These are phyloP conservation scores for Coniochaeta sp. DNA, from an alignment of 2,329 filamentous ascomycete species.

Conservation along the genomic window DNA sequence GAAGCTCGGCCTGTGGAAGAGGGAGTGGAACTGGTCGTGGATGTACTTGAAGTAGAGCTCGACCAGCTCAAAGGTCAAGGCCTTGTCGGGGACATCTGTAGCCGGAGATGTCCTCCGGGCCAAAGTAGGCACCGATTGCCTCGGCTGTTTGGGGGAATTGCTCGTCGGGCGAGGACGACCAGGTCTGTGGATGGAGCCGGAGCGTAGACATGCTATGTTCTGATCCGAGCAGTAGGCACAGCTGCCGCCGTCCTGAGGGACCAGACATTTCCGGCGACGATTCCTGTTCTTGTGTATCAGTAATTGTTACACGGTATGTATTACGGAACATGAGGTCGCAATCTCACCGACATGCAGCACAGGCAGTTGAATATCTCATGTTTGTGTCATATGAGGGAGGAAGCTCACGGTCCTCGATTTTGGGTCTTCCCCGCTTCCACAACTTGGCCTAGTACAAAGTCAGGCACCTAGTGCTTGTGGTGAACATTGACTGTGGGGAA, in stretches of 20 bases:
- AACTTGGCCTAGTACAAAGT: too few species aligned
- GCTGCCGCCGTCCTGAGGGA: not conserved
- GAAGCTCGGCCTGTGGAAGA: constrained; percentile 22
- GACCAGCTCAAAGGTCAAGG: constrained; percentile 13
- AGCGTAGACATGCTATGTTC: not conserved
- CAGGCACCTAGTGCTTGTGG: too few species aligned
- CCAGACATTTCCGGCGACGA: not conserved
- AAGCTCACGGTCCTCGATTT: too few species aligned
- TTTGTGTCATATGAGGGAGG: too few species aligned
- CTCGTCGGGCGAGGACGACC: not conserved
- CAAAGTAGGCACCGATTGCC: not conserved
- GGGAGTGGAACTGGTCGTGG: constrained; percentile 23
- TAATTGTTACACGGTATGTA: too few species aligned
- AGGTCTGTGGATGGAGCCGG: not conserved
- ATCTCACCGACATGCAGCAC: too few species aligned
- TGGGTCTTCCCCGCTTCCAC: too few species aligned
- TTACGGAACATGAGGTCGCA: too few species aligned
- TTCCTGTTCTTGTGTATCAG: not conserved
- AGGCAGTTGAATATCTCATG: too few species aligned
- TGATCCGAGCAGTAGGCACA: not conserved
- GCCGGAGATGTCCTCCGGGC: not conserved
- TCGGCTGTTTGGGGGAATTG: too few species aligned
- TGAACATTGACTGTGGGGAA: too few species aligned
- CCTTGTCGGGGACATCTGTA: not conserved
- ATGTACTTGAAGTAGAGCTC: constrained; percentile 25